These are phyloP conservation scores for Rusavskia elegans DNA, from an alignment of 495 filamentous ascomycete genomes.

Conservation along the genomic window DNA sequence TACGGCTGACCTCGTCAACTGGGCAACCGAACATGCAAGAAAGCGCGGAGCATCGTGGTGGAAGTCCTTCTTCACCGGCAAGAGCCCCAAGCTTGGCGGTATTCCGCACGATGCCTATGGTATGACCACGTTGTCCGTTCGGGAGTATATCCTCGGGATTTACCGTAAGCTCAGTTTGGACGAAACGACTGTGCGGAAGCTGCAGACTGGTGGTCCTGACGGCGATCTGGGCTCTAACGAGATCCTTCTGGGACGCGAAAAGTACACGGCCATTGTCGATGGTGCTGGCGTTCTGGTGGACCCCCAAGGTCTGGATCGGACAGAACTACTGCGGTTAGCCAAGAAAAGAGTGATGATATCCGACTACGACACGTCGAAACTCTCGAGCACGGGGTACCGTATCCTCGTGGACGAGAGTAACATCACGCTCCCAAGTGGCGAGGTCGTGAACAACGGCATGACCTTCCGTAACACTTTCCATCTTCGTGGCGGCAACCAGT, in stretches of 20 bases:
- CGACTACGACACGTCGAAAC: slow-evolving; percentile 69
- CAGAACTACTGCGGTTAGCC: slow-evolving; percentile 71
- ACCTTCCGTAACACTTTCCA: slow-evolving; percentile 96
- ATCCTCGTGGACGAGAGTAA: slow-evolving; percentile 87
- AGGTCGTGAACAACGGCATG: slow-evolving; percentile 78
- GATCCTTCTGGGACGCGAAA: slow-evolving; percentile 88
- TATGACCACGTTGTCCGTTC: slow-evolving; percentile 95
- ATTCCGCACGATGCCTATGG: slow-evolving; percentile 93
- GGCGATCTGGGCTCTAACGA: slow-evolving; percentile 96
- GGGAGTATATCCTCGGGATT: slow-evolving; percentile 89
- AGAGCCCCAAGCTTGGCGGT: slow-evolving; percentile 86
- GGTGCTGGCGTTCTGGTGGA: slow-evolving; percentile 91
- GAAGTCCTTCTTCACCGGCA: slow-evolving; percentile 99
- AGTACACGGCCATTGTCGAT: slow-evolving; percentile 84
- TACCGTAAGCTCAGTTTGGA: slow-evolving; percentile 90
- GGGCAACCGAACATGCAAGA: slow-evolving; percentile 91
- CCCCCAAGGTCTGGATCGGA: slow-evolving; percentile 70
- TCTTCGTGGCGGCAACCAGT: slow-evolving; percentile 55
- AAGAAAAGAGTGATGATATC: slow-evolving; percentile 80
- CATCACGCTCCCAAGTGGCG: slow-evolving; percentile 69
- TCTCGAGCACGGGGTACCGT: slow-evolving; percentile 77
- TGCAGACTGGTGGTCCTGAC: slow-evolving; percentile 95
- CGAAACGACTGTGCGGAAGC: slow-evolving; percentile 64
- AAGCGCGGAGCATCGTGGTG: slow-evolving; percentile 87
- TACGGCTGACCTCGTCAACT: slow-evolving; percentile 90